A percentile compares a stretch with the other conserved stretches of the same genome.
Evolutionary conservation across 768 basidiomycete species (phyloP).

Genomic region (Chiua virens): DNA sequence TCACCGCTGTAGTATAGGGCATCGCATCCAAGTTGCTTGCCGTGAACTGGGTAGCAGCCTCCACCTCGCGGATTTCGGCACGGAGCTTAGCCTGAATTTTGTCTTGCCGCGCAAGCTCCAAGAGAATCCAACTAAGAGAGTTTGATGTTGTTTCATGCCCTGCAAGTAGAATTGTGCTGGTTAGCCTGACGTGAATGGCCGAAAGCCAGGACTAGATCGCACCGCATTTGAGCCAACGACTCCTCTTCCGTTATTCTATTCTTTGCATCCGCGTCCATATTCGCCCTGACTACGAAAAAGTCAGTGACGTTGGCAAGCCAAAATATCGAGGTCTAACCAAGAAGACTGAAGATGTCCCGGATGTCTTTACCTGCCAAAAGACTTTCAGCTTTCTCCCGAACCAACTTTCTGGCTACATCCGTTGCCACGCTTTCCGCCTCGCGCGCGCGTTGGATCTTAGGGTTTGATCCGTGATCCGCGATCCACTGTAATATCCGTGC

Average conservation of each 20-base stretch:
- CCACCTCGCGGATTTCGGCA: slow-evolving; percentile 15
- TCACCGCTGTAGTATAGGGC: slow-evolving; percentile 39
- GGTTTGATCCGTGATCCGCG: slow-evolving; percentile 23
- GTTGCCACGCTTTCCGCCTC: not conserved
- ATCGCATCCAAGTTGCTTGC: slow-evolving; percentile 50
- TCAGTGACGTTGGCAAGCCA: not conserved
- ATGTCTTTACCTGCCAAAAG: not conserved
- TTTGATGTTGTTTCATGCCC: slow-evolving; percentile 56
- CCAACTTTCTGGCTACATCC: slow-evolving; percentile 2
- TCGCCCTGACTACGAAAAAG: slow-evolving; percentile 23
- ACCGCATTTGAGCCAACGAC: slow-evolving; percentile 14
- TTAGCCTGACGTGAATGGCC: not conserved
- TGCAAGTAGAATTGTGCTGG: slow-evolving; percentile 46
- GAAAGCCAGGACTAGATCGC: not conserved
- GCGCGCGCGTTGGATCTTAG: slow-evolving; percentile 10
- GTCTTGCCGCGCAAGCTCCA: slow-evolving; percentile 59
- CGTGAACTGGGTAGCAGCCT: slow-evolving; percentile 1
- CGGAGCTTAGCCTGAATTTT: slow-evolving; percentile 62
- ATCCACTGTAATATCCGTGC: slow-evolving; percentile 32
- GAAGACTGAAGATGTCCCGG: slow-evolving; percentile 27
- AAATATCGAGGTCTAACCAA: slow-evolving; percentile 32
- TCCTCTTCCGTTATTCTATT: slow-evolving; percentile 22
- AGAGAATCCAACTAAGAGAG: slow-evolving; percentile 33
- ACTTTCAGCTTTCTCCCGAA: slow-evolving; percentile 3
- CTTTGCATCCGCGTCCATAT: slow-evolving; percentile 28